phyloP scores from a whole-genome alignment of 495 filamentous ascomycete genomes.

The Mytilinidion resinicola region DNA sequence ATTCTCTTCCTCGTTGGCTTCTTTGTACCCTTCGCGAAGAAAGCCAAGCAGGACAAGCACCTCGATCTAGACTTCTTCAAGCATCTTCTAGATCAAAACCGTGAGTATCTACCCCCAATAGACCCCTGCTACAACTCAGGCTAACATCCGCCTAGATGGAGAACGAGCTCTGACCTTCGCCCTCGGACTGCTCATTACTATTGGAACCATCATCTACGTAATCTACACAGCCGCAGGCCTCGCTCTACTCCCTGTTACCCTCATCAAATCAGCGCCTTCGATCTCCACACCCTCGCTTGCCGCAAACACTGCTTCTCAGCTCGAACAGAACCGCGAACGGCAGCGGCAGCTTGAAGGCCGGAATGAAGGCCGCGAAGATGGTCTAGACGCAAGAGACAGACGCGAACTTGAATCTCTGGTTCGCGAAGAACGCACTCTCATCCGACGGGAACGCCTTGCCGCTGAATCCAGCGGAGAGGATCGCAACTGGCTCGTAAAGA shows the following conservation, averaged over 20 bases:
- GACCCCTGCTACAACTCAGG: background rate
- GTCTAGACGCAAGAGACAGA: constrained; percentile 74
- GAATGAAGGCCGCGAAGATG: constrained; percentile 66
- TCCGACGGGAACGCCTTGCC: constrained; percentile 80
- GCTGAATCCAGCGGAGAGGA: constrained; percentile 72
- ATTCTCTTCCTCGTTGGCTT: constrained; percentile 88
- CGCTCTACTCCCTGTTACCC: constrained; percentile 77
- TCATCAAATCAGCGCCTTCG: constrained; percentile 84
- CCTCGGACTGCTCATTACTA: constrained; percentile 73
- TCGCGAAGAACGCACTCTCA: constrained; percentile 85
- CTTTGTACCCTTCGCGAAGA: constrained; percentile 70
- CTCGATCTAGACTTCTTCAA: constrained; percentile 87
- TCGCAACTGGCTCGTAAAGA: constrained; percentile 58
- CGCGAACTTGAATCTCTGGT: constrained; percentile 80
- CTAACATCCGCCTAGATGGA: constrained; percentile 52
- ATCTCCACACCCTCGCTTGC: constrained; percentile 69
- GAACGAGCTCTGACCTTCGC: constrained; percentile 88
- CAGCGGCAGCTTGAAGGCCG: constrained; percentile 86
- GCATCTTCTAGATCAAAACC: constrained; percentile 71
- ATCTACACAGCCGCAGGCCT: constrained; percentile 85
- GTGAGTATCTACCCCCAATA: constrained; percentile 40
- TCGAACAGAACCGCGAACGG: constrained; percentile 82
- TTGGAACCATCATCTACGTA: constrained; percentile 78
- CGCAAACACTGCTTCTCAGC: constrained; percentile 66
- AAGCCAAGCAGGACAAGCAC: constrained; percentile 51